These are phyloP conservation scores for Phlegmacium glaucopus DNA, from an alignment of 768 basidiomycete species.

Conservation along the genomic window DNA sequence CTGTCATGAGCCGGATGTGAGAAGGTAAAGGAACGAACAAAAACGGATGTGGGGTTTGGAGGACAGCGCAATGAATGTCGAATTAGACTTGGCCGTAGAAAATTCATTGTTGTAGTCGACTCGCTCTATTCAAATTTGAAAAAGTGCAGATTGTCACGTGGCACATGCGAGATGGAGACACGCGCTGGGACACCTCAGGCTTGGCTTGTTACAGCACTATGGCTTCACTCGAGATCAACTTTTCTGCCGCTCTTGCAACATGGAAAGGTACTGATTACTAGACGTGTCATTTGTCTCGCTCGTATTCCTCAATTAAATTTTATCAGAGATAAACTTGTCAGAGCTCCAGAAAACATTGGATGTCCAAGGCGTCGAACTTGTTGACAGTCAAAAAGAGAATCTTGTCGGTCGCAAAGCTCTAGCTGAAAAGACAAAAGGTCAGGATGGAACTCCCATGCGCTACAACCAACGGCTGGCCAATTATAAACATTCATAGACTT, in stretches of 20 bases:
- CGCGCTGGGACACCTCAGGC: no score
- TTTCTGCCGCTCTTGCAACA: conserved; percentile 87
- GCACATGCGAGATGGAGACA: conserved; percentile 1
- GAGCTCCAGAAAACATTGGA: conserved; percentile 94
- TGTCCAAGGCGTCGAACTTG: conserved; percentile 88
- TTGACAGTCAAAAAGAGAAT: conserved; percentile 98
- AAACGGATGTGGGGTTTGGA: conserved; percentile 2
- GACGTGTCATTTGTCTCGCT: neutral
- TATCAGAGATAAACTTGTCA: conserved; percentile 75
- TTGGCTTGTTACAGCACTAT: conserved; percentile 7
- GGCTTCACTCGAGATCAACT: conserved; percentile 64
- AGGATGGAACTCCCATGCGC: conserved; percentile 6
- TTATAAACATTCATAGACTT: conserved; percentile 58
- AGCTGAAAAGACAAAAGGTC: conserved; percentile 96
- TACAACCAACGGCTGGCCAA: neutral
- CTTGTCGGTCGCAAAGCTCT: conserved; percentile 90
- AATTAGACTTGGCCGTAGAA: conserved; percentile 14
- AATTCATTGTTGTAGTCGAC: conserved; percentile 17
- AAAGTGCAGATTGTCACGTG: conserved; percentile 24
- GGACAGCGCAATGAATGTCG: conserved; percentile 12
- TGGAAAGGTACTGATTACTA: conserved; percentile 71
- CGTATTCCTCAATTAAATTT: neutral
- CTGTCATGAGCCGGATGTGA: conserved; percentile 10
- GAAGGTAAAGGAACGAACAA: conserved; percentile 10
- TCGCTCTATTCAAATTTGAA: no score